These are phyloP conservation scores for Pyrus hybrid DNA, from an alignment of 331 rosid species.

Conservation along the genomic window DNA sequence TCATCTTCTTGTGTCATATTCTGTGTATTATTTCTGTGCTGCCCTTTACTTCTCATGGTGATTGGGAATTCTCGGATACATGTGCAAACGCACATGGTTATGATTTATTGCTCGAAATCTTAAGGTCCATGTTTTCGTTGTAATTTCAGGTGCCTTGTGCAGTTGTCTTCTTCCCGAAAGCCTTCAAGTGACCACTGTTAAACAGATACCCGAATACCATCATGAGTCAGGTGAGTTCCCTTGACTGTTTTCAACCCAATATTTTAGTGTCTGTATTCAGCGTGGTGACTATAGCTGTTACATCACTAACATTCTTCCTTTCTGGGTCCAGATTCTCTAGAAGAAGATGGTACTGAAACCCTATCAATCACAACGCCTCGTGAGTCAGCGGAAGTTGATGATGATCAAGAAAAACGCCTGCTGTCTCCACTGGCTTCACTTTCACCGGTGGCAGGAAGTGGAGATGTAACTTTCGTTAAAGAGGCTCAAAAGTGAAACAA, in stretches of 20 bases:
- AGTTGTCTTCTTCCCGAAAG: constrained; percentile 97
- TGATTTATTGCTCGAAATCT: background rate
- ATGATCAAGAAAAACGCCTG: constrained; percentile 62
- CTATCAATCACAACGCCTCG: constrained; percentile 43
- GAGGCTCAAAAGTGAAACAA: constrained; percentile 34
- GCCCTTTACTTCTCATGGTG: background rate
- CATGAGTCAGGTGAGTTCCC: constrained; percentile 62
- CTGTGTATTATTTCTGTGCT: background rate
- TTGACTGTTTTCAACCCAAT: background rate
- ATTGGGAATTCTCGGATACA: background rate
- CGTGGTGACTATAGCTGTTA: background rate
- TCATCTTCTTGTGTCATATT: background rate
- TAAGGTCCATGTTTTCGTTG: constrained; percentile 12
- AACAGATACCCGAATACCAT: constrained; percentile 74
- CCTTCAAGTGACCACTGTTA: constrained; percentile 72
- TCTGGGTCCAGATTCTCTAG: constrained; percentile 20
- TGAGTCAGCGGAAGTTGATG: constrained; percentile 41
- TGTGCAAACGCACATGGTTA: background rate
- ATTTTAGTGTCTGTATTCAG: background rate
- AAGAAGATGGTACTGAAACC: constrained; percentile 46
- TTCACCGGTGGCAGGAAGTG: constrained; percentile 24
- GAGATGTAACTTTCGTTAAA: constrained; percentile 49
- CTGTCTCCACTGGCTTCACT: constrained; percentile 39
- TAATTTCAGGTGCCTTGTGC: constrained; percentile 74
- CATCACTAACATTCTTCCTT: constrained; percentile 7